Percentiles rank a stretch among this genome's conserved stretches.
phyloP scores from a whole-genome alignment of 129 eudicot genomes.

The Daucus carota region DNA sequence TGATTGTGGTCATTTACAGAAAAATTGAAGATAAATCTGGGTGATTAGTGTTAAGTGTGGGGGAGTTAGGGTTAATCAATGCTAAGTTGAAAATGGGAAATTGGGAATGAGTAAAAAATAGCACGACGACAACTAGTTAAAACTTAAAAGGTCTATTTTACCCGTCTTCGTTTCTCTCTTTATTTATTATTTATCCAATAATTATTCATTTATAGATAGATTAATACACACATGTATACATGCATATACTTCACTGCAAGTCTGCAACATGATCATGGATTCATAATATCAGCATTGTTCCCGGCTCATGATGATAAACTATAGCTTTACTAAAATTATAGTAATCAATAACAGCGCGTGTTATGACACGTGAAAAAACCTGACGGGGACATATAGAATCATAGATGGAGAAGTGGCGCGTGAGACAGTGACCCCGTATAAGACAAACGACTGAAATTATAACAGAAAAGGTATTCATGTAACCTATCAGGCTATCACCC shows the following conservation, averaged over 20 bases:
- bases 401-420: too few relatives aligned
- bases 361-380: background rate
- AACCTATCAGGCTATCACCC: background rate
- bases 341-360: background rate
- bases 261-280: too few relatives aligned
- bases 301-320: background rate
- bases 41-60: too few relatives aligned
- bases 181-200: background rate
- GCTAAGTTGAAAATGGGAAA: background rate
- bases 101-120: background rate
- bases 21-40: background rate
- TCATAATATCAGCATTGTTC: background rate
- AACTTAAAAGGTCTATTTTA: background rate
- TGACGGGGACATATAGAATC: background rate
- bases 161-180: background rate
- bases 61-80: too few relatives aligned
- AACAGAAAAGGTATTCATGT: slow-evolving; percentile 3
- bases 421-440: background rate
- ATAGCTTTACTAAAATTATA: background rate
- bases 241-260: background rate
- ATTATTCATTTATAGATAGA: background rate
- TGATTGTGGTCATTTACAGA: background rate
- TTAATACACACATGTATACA: background rate
- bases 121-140: background rate
- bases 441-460: slow-evolving; percentile 1